These are phyloP conservation scores for Hypoxylon subgilvum DNA, from an alignment of 495 filamentous ascomycete genomes.

Conservation along the genomic window DNA sequence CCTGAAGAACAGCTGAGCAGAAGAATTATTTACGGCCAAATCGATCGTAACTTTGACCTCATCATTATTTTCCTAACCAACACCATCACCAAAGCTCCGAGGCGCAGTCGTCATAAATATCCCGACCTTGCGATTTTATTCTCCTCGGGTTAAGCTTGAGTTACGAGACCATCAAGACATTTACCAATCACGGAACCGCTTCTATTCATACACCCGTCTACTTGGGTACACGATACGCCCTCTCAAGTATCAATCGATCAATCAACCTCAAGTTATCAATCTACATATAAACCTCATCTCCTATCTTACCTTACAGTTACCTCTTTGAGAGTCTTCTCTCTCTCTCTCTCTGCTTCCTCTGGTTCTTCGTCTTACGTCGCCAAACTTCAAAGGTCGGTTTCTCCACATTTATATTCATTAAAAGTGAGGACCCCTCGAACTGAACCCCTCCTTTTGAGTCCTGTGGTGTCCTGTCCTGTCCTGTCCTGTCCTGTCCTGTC, in stretches of 20 bases:
- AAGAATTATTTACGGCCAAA: neutral
- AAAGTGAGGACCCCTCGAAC: slow-evolving; percentile 16
- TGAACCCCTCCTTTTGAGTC: neutral
- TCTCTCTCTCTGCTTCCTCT: neutral
- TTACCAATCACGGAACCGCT: too few relatives aligned
- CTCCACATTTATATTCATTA: slow-evolving; percentile 35
- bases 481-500: neutral
- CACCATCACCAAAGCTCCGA: slow-evolving; percentile 30
- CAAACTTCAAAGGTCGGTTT: neutral
- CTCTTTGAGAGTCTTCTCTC: neutral
- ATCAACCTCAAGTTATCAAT: too few relatives aligned
- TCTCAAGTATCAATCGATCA: slow-evolving; percentile 16
- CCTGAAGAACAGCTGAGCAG: neutral
- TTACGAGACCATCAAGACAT: too few relatives aligned
- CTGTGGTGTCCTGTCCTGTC: neutral
- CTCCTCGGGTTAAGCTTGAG: too few relatives aligned
- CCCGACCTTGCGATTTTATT: slow-evolving; percentile 22
- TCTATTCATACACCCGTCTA: too few relatives aligned
- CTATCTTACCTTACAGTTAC: neutral
- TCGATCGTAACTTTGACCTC: slow-evolving; percentile 25
- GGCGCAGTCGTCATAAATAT: slow-evolving; percentile 27
- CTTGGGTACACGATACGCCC: neutral
- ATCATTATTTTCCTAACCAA: too few relatives aligned
- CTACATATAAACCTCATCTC: neutral
- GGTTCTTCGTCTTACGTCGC: slow-evolving; percentile 14